Evolutionary conservation across 2,329 filamentous ascomycete genomes (phyloP).

Genomic region (Orbilia oligospora): DNA sequence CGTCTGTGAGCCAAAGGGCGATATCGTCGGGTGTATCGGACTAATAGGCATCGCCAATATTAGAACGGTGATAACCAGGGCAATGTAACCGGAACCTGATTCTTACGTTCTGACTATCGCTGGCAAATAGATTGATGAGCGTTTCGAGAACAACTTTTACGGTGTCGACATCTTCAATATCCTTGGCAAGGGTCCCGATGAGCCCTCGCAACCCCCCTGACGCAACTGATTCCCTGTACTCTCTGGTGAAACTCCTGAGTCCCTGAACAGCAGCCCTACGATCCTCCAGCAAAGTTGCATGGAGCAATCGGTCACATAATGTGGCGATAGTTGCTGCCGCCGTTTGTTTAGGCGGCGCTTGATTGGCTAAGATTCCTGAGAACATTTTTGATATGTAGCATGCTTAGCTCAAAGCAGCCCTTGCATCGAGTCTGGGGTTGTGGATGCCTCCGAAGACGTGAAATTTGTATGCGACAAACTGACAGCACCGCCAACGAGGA

Average conservation of each 20-base stretch:
- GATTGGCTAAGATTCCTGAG: slow-evolving; percentile 73
- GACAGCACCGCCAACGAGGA: slow-evolving; percentile 14
- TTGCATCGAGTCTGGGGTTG: not conserved
- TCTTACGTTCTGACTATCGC: slow-evolving; percentile 74
- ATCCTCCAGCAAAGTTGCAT: slow-evolving; percentile 92
- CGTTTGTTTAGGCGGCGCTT: slow-evolving; percentile 94
- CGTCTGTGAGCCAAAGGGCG: slow-evolving; percentile 93
- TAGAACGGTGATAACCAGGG: slow-evolving; percentile 7
- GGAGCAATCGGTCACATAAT: slow-evolving; percentile 86
- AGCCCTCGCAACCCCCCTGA: slow-evolving; percentile 91
- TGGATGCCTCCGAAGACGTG: not conserved
- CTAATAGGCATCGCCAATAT: slow-evolving; percentile 65
- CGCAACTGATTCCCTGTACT: slow-evolving; percentile 94
- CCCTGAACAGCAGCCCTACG: slow-evolving; percentile 92
- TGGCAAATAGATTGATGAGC: slow-evolving; percentile 89
- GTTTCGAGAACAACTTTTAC: slow-evolving; percentile 96
- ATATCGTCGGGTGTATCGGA: slow-evolving; percentile 96
- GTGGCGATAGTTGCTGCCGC: slow-evolving; percentile 94
- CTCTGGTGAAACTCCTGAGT: slow-evolving; percentile 93
- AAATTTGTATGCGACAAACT: slow-evolving; percentile 1
- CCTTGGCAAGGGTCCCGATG: slow-evolving; percentile 86
- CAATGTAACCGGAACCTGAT: slow-evolving; percentile 9
- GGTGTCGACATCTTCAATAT: slow-evolving; percentile 95
- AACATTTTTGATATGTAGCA: slow-evolving; percentile 63
- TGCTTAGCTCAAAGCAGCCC: slow-evolving; percentile 23